These are phyloP conservation scores for Chlorociboria aeruginascens DNA, from an alignment of 495 filamentous ascomycete genomes.

Conservation along the genomic window DNA sequence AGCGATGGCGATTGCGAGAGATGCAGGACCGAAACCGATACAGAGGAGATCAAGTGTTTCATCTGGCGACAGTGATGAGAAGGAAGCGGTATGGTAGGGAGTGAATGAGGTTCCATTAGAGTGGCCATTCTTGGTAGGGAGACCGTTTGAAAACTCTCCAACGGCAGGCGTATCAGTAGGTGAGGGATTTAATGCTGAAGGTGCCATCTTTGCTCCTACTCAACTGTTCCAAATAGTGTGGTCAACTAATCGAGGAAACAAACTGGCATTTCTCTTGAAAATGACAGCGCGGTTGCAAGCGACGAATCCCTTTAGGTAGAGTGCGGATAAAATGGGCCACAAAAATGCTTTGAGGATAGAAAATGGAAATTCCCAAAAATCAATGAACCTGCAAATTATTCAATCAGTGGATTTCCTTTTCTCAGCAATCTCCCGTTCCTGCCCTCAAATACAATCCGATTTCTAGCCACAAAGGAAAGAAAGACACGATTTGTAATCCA, in stretches of 20 bases:
- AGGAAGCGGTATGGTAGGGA: background rate
- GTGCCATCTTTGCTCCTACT: slow-evolving; percentile 6
- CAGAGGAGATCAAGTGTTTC: slow-evolving; percentile 59
- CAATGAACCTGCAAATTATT: no score
- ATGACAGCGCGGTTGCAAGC: no score
- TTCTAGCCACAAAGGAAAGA: no score
- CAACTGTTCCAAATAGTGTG: background rate
- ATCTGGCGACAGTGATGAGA: slow-evolving; percentile 1
- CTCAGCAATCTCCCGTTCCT: no score
- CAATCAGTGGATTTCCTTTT: no score
- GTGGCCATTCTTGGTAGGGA: background rate
- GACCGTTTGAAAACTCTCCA: background rate
- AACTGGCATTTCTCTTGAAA: no score
- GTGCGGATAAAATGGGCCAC: no score
- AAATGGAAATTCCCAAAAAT: no score
- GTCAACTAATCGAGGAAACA: background rate
- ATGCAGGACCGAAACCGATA: slow-evolving; percentile 88
- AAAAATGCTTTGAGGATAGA: no score
- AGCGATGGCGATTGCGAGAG: slow-evolving; percentile 83
- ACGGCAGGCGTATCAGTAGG: background rate
- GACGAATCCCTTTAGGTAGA: no score
- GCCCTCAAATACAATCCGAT: no score
- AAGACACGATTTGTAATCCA: no score
- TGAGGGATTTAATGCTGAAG: slow-evolving; percentile 11
- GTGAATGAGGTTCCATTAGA: background rate